These are phyloP conservation scores for Backusella circina DNA, from an alignment of 192 early-diverging fungal species.

Conservation along the genomic window DNA sequence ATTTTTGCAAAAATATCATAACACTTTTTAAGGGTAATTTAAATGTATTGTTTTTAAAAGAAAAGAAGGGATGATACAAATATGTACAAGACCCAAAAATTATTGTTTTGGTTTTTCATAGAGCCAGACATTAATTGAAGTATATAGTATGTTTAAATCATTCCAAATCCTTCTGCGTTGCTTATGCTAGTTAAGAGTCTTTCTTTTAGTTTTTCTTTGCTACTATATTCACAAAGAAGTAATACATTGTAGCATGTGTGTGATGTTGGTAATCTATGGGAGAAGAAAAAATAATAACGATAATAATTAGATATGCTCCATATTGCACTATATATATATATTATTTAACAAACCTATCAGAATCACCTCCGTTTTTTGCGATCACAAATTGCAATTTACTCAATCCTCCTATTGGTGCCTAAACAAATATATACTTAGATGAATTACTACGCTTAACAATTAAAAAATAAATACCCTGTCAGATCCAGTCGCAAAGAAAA, in stretches of 20 bases:
- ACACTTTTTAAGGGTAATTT: too few relatives aligned
- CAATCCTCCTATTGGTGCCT: conserved; percentile 76
- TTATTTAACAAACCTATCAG: conserved; percentile 43
- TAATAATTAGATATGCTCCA: not conserved
- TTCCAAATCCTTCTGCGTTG: conserved; percentile 79
- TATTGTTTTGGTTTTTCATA: not conserved
- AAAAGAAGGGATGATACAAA: not conserved
- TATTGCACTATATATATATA: not conserved
- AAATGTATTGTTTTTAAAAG: not conserved
- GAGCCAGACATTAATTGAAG: not conserved
- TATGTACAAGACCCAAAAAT: not conserved
- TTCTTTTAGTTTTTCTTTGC: conserved; percentile 74
- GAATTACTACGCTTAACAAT: not conserved
- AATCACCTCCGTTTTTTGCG: conserved; percentile 81
- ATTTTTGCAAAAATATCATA: too few relatives aligned
- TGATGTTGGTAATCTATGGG: conserved; percentile 75
- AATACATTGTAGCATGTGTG: conserved; percentile 94
- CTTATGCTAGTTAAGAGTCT: conserved; percentile 76
- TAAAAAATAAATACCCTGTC: conserved; percentile 59
- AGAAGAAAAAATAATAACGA: too few relatives aligned
- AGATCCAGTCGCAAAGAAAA: conserved; percentile 89
- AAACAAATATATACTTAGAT: not conserved
- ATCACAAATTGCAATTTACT: conserved; percentile 84
- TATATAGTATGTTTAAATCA: conserved; percentile 45
- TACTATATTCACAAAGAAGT: conserved; percentile 78